Evolutionary conservation across 2,329 filamentous ascomycete species (phyloP).

Genomic region (Phaeosphaeriaceae sp.): DNA sequence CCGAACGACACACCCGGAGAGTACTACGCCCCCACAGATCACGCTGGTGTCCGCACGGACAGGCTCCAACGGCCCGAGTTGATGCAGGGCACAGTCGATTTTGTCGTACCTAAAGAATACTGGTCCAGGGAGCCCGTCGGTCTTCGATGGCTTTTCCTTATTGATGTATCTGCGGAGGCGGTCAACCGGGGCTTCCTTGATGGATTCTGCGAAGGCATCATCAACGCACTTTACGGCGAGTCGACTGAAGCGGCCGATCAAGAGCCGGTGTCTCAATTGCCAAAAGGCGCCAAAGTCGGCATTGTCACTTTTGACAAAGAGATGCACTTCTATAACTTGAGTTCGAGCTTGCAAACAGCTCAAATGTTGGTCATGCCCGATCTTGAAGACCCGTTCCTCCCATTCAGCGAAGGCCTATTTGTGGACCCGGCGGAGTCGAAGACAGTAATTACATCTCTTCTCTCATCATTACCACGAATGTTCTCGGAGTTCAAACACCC

Average conservation of each 20-base stretch:
- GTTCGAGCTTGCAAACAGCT: constrained; percentile 78
- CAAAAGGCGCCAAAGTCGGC: constrained; percentile 83
- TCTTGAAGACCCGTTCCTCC: constrained; percentile 94
- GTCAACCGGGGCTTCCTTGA: constrained; percentile 90
- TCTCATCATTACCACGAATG: constrained; percentile 81
- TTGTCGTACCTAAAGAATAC: constrained; percentile 96
- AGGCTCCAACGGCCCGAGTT: constrained; percentile 88
- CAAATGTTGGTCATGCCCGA: constrained; percentile 99
- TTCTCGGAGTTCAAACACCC: constrained; percentile 89
- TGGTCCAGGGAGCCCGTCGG: constrained; percentile 95
- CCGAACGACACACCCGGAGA: constrained; percentile 92
- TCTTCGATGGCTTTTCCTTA: constrained; percentile 85
- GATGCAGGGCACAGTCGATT: constrained; percentile 91
- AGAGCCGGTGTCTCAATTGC: constrained; percentile 65
- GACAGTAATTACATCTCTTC: constrained; percentile 84
- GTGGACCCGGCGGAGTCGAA: constrained; percentile 93
- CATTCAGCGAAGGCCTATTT: constrained; percentile 88
- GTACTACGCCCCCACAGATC: constrained; percentile 91
- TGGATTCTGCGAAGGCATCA: constrained; percentile 87
- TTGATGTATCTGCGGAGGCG: constrained; percentile 92
- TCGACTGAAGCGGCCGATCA: constrained; percentile 56
- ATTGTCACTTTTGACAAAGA: constrained; percentile 97
- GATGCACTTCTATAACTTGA: constrained; percentile 97
- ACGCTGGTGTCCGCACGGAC: constrained; percentile 85
- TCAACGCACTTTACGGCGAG: constrained; percentile 81